A percentile compares a stretch with the other conserved stretches of the same genome.
These are phyloP conservation scores for Colletotrichum nymphaeae DNA, from an alignment of 2,329 filamentous ascomycete genomes.

Conservation along the genomic window DNA sequence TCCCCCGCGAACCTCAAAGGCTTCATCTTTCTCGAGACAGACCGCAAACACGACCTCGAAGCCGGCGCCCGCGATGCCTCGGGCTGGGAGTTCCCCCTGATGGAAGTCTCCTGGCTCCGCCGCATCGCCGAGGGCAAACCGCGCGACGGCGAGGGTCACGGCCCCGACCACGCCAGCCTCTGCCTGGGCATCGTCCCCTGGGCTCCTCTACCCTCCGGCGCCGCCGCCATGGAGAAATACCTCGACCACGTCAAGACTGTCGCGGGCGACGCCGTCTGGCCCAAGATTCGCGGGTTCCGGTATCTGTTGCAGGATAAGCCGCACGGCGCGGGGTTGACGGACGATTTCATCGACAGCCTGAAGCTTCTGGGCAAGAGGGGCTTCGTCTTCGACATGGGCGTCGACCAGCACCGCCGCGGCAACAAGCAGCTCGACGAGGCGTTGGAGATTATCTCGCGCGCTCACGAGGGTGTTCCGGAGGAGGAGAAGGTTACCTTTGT, in stretches of 20 bases:
- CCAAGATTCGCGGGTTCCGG: slow-evolving; percentile 80
- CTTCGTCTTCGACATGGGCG: slow-evolving; percentile 83
- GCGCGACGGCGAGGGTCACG: slow-evolving; percentile 68
- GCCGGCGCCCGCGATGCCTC: slow-evolving; percentile 56
- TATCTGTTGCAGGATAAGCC: slow-evolving; percentile 86
- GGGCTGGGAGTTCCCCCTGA: slow-evolving; percentile 76
- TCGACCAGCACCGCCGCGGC: slow-evolving; percentile 84
- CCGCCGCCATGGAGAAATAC: slow-evolving; percentile 71
- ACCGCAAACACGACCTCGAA: slow-evolving; percentile 73
- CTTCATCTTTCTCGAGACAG: slow-evolving; percentile 87
- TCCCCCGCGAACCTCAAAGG: slow-evolving; percentile 64
- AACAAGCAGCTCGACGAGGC: slow-evolving; percentile 79
- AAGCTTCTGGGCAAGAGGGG: slow-evolving; percentile 72
- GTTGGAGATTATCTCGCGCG: slow-evolving; percentile 75
- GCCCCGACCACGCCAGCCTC: slow-evolving; percentile 59
- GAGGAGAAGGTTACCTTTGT: slow-evolving; percentile 74
- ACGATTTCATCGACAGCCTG: slow-evolving; percentile 73
- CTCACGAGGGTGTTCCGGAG: slow-evolving; percentile 70
- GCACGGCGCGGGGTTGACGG: slow-evolving; percentile 70
- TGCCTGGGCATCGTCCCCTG: slow-evolving; percentile 82
- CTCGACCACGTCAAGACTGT: slow-evolving; percentile 68
- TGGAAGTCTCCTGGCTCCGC: slow-evolving; percentile 77
- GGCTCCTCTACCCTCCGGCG: slow-evolving; percentile 82
- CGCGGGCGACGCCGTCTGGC: slow-evolving; percentile 72
- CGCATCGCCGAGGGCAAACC: slow-evolving; percentile 73